Evolutionary conservation across 2,329 filamentous ascomycete genomes (phyloP).

Genomic region (Claviceps africana): DNA sequence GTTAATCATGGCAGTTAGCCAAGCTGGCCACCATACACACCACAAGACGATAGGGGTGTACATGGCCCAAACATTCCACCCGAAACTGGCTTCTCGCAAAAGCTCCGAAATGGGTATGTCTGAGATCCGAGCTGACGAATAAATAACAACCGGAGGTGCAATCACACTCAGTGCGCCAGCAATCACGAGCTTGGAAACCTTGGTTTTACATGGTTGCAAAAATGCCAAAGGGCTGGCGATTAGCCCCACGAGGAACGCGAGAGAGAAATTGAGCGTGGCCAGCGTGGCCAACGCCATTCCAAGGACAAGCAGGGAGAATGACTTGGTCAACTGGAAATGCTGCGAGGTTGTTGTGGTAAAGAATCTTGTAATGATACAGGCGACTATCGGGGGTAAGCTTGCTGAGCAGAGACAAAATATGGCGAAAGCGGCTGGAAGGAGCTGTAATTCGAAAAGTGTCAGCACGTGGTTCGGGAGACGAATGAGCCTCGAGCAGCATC

Average conservation of each 20-base stretch:
- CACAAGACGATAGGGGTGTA: slow-evolving; percentile 84
- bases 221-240: slow-evolving; percentile 71
- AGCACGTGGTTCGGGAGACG: not conserved
- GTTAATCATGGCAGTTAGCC: slow-evolving; percentile 52
- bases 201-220: slow-evolving; percentile 32
- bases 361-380: slow-evolving; percentile 36
- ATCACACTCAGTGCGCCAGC: slow-evolving; percentile 42
- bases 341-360: slow-evolving; percentile 43
- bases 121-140: slow-evolving; percentile 28
- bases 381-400: slow-evolving; percentile 42
- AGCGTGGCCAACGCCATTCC: slow-evolving; percentile 87
- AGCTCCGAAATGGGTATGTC: slow-evolving; percentile 37
- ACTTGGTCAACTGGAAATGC: slow-evolving; percentile 68
- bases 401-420: slow-evolving; percentile 41
- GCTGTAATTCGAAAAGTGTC: slow-evolving; percentile 24
- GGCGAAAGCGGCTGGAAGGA: slow-evolving; percentile 44
- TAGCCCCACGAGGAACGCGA: slow-evolving; percentile 73
- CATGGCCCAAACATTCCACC: slow-evolving; percentile 80
- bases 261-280: slow-evolving; percentile 89
- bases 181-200: slow-evolving; percentile 27
- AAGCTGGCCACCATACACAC: slow-evolving; percentile 92
- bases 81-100: slow-evolving; percentile 62
- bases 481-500: not conserved
- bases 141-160: slow-evolving; percentile 46
- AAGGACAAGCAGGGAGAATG: slow-evolving; percentile 80